Evolutionary conservation across 2,329 filamentous ascomycete species (phyloP).

Genomic region (Claviceps capensis): DNA sequence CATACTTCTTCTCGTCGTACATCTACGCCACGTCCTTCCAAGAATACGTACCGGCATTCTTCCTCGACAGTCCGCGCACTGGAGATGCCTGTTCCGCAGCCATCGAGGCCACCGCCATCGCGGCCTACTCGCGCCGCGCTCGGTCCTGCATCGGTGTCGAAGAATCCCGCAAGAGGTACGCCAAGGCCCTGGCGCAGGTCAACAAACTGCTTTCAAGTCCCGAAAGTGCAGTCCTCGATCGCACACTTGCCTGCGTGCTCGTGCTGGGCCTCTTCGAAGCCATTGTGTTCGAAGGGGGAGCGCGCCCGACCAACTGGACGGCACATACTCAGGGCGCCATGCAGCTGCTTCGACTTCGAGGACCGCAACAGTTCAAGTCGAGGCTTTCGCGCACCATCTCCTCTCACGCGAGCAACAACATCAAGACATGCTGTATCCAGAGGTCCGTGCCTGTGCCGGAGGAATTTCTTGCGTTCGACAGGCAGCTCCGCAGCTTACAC

Average conservation of each 20-base stretch:
- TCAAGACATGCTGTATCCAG: conserved; percentile 15
- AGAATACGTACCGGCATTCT: conserved; percentile 11
- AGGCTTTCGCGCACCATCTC: conserved; percentile 11
- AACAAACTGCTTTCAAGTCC: conserved; percentile 9
- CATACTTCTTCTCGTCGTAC: conserved; percentile 12
- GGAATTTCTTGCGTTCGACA: conserved; percentile 9
- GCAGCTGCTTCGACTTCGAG: conserved; percentile 14
- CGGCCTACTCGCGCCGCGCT: conserved; percentile 11
- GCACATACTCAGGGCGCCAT: conserved; percentile 14
- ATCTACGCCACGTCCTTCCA: conserved; percentile 14
- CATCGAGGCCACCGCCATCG: conserved; percentile 12
- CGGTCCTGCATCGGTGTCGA: conserved; percentile 8
- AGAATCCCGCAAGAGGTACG: conserved; percentile 10
- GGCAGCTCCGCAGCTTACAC: conserved; percentile 5
- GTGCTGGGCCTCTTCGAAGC: conserved; percentile 16
- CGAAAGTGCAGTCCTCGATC: conserved; percentile 11
- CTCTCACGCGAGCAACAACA: conserved; percentile 14
- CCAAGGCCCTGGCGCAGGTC: conserved; percentile 9
- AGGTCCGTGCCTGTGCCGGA: conserved; percentile 10
- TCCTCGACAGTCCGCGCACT: neutral
- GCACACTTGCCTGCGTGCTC: conserved; percentile 14
- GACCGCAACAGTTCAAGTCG: conserved; percentile 10
- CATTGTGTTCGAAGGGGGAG: conserved; percentile 13
- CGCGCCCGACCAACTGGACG: conserved; percentile 13
- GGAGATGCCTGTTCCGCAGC: conserved; percentile 11